Conservation (phyloP, 331 rosid genomes). For the Pyracantha coccinea region DNA sequence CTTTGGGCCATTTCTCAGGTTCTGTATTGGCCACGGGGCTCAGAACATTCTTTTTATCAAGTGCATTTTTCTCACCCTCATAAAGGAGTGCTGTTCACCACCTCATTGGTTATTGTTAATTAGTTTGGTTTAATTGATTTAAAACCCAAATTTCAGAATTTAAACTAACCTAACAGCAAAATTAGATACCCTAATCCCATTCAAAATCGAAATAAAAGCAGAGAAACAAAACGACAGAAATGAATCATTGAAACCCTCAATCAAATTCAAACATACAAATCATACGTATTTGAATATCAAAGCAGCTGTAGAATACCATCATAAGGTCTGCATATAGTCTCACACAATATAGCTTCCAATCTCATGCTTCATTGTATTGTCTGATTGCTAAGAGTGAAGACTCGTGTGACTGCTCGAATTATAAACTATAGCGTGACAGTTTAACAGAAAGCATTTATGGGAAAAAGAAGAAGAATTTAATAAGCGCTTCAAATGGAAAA, state of each 20-base stretch:
- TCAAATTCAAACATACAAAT: background rate
- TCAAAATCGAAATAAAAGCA: background rate
- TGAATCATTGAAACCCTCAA: background rate
- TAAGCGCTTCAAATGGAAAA: conserved; percentile 8
- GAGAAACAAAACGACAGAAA: background rate
- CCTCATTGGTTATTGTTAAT: too few species aligned
- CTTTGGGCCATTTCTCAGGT: background rate
- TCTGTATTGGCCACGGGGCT: too few species aligned
- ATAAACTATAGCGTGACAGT: background rate
- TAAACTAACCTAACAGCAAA: background rate
- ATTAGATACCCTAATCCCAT: background rate
- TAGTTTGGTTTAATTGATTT: too few species aligned
- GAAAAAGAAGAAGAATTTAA: background rate
- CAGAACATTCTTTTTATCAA: too few species aligned
- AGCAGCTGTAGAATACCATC: background rate
- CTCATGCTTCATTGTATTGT: too few species aligned
- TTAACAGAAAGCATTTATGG: background rate
- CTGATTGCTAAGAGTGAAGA: too few species aligned
- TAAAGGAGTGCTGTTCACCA: too few species aligned
- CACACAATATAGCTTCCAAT: too few species aligned
- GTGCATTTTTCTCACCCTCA: too few species aligned
- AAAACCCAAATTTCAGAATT: background rate
- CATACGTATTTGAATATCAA: background rate
- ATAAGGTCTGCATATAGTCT: background rate
- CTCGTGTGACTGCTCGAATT: background rate